phyloP scores from a whole-genome alignment of 2,329 filamentous ascomycete species.

The Arthroderma sp. region DNA sequence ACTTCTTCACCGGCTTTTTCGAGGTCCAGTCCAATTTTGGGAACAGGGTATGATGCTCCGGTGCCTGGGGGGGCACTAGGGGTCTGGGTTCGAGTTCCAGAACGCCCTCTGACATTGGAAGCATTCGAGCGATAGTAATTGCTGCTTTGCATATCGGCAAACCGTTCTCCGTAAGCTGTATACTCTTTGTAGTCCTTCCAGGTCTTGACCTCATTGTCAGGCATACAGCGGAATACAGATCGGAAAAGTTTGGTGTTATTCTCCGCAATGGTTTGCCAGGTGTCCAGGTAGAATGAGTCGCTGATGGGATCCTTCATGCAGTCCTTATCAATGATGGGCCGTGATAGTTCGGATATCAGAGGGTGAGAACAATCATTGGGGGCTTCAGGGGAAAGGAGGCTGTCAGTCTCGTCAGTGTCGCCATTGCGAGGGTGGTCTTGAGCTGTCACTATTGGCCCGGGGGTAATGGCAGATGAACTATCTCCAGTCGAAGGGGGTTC shows the following conservation, averaged over 20 bases:
- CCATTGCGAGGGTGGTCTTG: constrained; percentile 9
- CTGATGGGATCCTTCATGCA: constrained; percentile 89
- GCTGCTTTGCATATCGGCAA: constrained; percentile 53
- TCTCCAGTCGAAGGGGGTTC: neutral
- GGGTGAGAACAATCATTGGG: constrained; percentile 34
- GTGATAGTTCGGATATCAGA: constrained; percentile 52
- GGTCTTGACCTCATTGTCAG: constrained; percentile 81
- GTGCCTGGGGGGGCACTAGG: constrained; percentile 27
- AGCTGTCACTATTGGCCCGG: neutral
- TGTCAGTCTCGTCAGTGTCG: constrained; percentile 37
- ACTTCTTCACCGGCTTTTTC: constrained; percentile 19
- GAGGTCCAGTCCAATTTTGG: constrained; percentile 11
- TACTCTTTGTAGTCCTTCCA: constrained; percentile 92
- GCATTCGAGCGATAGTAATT: constrained; percentile 28
- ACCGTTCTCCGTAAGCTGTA: constrained; percentile 60
- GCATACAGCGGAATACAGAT: constrained; percentile 90
- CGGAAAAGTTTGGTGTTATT: constrained; percentile 96
- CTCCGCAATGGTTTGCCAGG: constrained; percentile 74
- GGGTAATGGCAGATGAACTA: neutral
- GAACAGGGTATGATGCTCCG: constrained; percentile 10
- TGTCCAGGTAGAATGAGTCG: constrained; percentile 68
- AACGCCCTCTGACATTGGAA: neutral
- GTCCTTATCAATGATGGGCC: constrained; percentile 65
- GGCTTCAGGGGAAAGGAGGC: constrained; percentile 1
- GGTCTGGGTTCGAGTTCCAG: constrained; percentile 26